Conservation (phyloP, 345 rosid genomes). For the Excoecaria cochinchinensis region DNA sequence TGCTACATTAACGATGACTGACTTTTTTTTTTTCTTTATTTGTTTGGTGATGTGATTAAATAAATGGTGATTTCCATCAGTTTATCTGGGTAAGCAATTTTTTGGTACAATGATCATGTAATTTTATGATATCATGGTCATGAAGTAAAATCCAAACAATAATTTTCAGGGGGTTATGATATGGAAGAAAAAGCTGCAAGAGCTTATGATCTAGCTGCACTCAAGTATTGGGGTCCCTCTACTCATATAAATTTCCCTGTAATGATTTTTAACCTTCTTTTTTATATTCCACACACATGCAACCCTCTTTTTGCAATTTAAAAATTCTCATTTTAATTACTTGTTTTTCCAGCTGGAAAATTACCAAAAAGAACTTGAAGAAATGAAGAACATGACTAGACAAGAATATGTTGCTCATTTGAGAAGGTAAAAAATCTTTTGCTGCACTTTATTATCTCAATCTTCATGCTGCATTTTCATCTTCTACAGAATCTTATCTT, state of each 20-base stretch:
- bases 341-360: conserved; percentile 54
- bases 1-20: conserved; percentile 21
- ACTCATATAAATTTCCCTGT: conserved; percentile 89
- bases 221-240: conserved; percentile 98
- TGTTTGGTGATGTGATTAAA: conserved; percentile 29
- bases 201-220: conserved; percentile 95
- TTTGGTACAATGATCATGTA: conserved; percentile 12
- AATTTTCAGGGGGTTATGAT: conserved; percentile 87
- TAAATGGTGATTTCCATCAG: conserved; percentile 50
- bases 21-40: conserved; percentile 19
- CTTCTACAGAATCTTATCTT: not conserved
- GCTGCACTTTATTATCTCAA: not conserved
- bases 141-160: conserved; percentile 28
- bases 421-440: conserved; percentile 50
- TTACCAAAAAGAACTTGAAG: conserved; percentile 74
- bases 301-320: conserved; percentile 6
- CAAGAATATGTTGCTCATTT: conserved; percentile 95
- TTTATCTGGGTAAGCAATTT: conserved; percentile 76
- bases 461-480: not conserved
- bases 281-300: not conserved
- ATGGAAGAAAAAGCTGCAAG: conserved; percentile 99
- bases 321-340: not conserved
- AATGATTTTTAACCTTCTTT: conserved; percentile 24
- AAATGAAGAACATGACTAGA: conserved; percentile 80
- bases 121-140: not conserved